Evolutionary conservation across 2,329 filamentous ascomycete species (phyloP).

Genomic region (Tolypocladium album): DNA sequence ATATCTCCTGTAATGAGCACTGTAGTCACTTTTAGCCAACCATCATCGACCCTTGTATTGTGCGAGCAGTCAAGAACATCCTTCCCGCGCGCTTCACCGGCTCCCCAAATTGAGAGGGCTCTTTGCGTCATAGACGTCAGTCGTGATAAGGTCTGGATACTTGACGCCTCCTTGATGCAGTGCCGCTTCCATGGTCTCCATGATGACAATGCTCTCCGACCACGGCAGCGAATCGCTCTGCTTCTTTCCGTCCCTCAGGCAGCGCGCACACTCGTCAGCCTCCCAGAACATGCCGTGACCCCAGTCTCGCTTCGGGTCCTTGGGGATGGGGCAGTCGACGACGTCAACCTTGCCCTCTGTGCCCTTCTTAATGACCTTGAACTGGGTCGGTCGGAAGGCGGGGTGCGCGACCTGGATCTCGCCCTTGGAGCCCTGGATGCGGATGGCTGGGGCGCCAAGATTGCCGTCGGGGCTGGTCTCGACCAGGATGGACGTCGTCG

Average conservation of each 20-base stretch:
- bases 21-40: background rate
- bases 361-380: constrained; percentile 48
- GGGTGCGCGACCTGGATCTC: constrained; percentile 73
- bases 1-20: background rate
- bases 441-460: constrained; percentile 54
- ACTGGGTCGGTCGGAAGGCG: constrained; percentile 57
- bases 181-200: constrained; percentile 58
- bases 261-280: constrained; percentile 67
- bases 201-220: constrained; percentile 72
- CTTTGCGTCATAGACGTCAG: constrained; percentile 45
- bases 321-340: constrained; percentile 42
- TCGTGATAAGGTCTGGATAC: constrained; percentile 47
- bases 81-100: constrained; percentile 10
- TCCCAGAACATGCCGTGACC: constrained; percentile 88
- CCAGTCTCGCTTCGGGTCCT: constrained; percentile 34
- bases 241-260: constrained; percentile 63
- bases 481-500: constrained; percentile 54
- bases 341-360: constrained; percentile 35
- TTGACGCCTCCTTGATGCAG: constrained; percentile 40
- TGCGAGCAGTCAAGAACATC: background rate
- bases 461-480: constrained; percentile 50
- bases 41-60: background rate
- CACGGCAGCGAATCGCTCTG: constrained; percentile 62
- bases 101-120: constrained; percentile 52
- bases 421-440: constrained; percentile 70